Percentiles rank a stretch among this genome's conserved stretches.
phyloP scores from a whole-genome alignment of 257 asterid species.

The Mitragyna speciosa region DNA sequence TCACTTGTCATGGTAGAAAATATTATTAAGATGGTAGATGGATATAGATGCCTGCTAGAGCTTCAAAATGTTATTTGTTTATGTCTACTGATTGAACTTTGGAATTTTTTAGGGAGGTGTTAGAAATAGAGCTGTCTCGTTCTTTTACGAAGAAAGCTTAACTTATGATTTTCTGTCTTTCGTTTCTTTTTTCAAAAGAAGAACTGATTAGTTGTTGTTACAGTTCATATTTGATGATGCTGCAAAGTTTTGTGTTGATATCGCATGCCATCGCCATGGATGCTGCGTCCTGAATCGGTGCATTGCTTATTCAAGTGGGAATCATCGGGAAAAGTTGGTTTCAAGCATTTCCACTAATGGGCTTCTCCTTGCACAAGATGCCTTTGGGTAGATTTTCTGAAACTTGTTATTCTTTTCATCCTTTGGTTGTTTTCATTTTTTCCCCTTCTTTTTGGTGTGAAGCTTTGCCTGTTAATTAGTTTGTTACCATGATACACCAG shows the following conservation, averaged over 20 bases:
- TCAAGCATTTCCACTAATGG: slow-evolving; percentile 61
- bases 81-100: background rate
- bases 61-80: background rate
- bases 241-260: slow-evolving; percentile 33
- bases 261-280: slow-evolving; percentile 49
- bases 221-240: slow-evolving; percentile 46
- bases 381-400: slow-evolving; percentile 61
- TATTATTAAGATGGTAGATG: background rate
- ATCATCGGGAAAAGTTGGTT: slow-evolving; percentile 56
- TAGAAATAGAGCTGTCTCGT: background rate
- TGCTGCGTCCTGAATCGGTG: slow-evolving; percentile 49
- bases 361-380: slow-evolving; percentile 82
- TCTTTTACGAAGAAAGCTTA: background rate
- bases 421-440: background rate
- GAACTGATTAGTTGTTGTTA: slow-evolving; percentile 7
- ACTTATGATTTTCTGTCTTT: background rate
- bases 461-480: background rate
- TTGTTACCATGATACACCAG: background rate
- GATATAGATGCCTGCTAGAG: background rate
- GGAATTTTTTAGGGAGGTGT: background rate
- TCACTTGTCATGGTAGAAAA: background rate
- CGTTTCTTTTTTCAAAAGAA: background rate
- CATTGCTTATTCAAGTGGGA: slow-evolving; percentile 55
- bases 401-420: background rate
- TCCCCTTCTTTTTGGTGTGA: background rate